Conservation (phyloP, 129 eudicot genomes). For the Daucus carota region DH1_v3.0 NC_030384.2:40959001-40959500, state of each 20-base stretch:
- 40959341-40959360: neutral
- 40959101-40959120: neutral
- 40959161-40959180: constrained; percentile 4
- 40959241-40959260: neutral
- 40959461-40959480: neutral
- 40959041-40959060: neutral
- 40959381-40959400: neutral
- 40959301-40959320: neutral
- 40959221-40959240: neutral
- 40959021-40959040: neutral
- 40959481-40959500: neutral
- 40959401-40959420: neutral
- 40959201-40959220: neutral
- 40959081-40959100: neutral
- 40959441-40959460: neutral
- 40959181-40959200: neutral
- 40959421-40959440: neutral
- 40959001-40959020: neutral
- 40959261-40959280: neutral
- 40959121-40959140: neutral
- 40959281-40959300: neutral
- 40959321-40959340: neutral
- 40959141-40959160: neutral
- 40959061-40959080: neutral
- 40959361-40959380: neutral